A percentile compares a stretch with the other conserved stretches of the same genome.
Evolutionary conservation across 2,329 filamentous ascomycete species (phyloP).

Genomic region (Pseudogymnoascus sp.): DNA sequence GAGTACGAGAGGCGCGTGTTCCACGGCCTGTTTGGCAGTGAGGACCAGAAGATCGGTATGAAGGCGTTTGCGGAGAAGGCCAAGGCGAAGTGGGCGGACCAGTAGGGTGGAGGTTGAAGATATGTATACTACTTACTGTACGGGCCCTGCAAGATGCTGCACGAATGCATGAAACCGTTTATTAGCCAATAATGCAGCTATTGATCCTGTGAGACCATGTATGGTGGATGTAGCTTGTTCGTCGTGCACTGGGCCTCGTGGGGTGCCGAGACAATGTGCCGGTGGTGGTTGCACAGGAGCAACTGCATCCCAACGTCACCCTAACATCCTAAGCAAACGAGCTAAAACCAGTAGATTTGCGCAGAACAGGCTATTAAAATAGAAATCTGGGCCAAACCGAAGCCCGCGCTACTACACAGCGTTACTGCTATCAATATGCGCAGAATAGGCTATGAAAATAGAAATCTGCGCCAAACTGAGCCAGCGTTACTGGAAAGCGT

Average conservation of each 20-base stretch:
- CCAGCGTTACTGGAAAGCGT: background rate
- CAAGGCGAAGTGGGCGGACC: conserved; percentile 82
- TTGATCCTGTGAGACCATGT: background rate
- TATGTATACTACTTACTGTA: background rate
- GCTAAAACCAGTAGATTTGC: background rate
- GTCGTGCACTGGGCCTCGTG: background rate
- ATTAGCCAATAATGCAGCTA: background rate
- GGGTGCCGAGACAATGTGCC: background rate
- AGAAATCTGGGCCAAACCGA: too few relatives aligned
- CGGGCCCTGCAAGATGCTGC: background rate
- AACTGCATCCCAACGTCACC: background rate
- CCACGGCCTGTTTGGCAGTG: conserved; percentile 84
- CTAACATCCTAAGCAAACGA: too few relatives aligned
- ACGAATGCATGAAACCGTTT: background rate
- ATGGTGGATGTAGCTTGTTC: background rate
- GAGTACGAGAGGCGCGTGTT: conserved; percentile 93
- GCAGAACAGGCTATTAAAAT: too few relatives aligned
- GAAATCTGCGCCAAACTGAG: background rate
- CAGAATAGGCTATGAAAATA: background rate
- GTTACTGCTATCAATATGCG: background rate
- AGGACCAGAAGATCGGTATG: conserved; percentile 97
- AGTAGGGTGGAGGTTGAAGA: conserved; percentile 37
- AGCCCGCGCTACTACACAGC: background rate
- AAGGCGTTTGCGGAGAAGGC: conserved; percentile 91
- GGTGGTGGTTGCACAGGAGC: background rate